phyloP scores from a whole-genome alignment of 2,329 filamentous ascomycete species.

The Ophiobolus disseminans region DNA sequence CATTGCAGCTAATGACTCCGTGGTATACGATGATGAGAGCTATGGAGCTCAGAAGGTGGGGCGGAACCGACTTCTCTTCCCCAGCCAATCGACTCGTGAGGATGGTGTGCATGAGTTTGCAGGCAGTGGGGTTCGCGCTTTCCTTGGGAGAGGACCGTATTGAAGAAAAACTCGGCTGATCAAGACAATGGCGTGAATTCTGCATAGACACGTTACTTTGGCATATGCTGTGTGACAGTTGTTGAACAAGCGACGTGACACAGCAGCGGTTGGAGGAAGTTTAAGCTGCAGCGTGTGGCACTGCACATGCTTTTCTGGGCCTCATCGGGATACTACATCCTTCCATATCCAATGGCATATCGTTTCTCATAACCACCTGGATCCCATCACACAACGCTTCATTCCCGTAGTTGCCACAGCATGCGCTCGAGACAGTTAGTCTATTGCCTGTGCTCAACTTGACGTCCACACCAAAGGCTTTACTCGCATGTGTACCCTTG shows the following conservation, averaged over 20 bases:
- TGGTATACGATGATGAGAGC: conserved; percentile 58
- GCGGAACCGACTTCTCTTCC: conserved; percentile 12
- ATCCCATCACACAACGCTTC: too few relatives aligned
- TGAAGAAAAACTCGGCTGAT: not conserved
- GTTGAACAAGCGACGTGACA: conserved; percentile 16
- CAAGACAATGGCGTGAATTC: conserved; percentile 3
- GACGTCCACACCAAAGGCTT: too few relatives aligned
- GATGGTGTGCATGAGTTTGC: conserved; percentile 32
- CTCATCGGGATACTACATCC: too few relatives aligned
- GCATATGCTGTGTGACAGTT: conserved; percentile 16
- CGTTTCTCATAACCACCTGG: too few relatives aligned
- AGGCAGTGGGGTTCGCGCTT: conserved; percentile 24
- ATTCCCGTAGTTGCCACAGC: too few relatives aligned
- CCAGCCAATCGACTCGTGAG: conserved; percentile 3
- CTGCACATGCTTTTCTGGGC: too few relatives aligned
- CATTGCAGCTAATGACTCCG: conserved; percentile 60
- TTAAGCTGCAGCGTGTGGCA: too few relatives aligned
- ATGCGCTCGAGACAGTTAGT: too few relatives aligned
- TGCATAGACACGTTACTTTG: conserved; percentile 7
- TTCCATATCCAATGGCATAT: too few relatives aligned
- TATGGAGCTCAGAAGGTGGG: conserved; percentile 19
- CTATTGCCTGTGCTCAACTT: too few relatives aligned
- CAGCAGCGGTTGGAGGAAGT: too few relatives aligned
- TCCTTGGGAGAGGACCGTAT: conserved; percentile 41
- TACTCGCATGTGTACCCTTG: too few relatives aligned